phyloP scores from a whole-genome alignment of 2,329 filamentous ascomycete genomes.

The Sphaerostilbella broomeana region DNA sequence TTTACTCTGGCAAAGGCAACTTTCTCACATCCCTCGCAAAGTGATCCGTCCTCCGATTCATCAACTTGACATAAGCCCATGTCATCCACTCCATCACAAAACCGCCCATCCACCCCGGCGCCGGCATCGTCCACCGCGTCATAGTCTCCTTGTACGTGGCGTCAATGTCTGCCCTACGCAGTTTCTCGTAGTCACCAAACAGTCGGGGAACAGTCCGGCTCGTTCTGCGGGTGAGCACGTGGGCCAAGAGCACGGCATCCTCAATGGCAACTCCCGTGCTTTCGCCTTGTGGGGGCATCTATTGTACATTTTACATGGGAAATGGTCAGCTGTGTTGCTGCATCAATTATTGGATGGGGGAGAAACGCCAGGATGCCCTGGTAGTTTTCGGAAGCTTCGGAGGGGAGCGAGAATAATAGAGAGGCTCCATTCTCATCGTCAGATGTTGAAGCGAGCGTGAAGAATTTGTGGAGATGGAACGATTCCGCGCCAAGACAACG shows the following conservation, averaged over 20 bases:
- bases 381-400: no score
- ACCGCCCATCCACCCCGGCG: slow-evolving; percentile 16
- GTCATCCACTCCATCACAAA: slow-evolving; percentile 21
- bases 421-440: no score
- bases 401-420: no score
- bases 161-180: slow-evolving; percentile 38
- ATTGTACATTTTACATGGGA: neutral
- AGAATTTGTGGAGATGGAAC: no score
- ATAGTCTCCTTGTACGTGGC: slow-evolving; percentile 37
- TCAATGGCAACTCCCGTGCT: slow-evolving; percentile 46
- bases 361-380: no score
- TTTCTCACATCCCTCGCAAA: slow-evolving; percentile 19
- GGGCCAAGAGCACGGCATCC: slow-evolving; percentile 42
- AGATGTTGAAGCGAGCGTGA: no score
- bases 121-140: slow-evolving; percentile 17
- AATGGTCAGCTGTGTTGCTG: neutral
- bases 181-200: slow-evolving; percentile 40
- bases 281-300: slow-evolving; percentile 46
- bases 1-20: slow-evolving; percentile 14
- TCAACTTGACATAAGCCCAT: slow-evolving; percentile 18
- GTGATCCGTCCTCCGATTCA: slow-evolving; percentile 15
- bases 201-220: slow-evolving; percentile 32
- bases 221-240: slow-evolving; percentile 17
- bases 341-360: no score
- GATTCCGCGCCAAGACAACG: no score